Conservation (phyloP, 805 yeast genomes). For the Metschnikowia orientalis region DNA sequence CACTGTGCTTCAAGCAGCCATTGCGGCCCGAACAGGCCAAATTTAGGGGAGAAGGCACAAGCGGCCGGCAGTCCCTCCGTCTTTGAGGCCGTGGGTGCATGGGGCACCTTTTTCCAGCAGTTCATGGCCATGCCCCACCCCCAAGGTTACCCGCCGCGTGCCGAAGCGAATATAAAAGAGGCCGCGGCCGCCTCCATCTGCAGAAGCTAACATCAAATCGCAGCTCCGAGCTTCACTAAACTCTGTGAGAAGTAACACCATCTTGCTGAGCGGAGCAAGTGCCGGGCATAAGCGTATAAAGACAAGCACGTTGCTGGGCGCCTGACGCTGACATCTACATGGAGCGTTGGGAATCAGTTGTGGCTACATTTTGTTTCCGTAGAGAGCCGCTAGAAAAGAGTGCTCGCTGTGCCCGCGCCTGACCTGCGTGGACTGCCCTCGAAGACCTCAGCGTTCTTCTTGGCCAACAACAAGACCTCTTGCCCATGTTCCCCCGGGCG, state of each 20-base stretch:
- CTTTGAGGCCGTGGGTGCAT: too few relatives aligned
- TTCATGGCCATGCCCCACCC: neutral
- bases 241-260: slow-evolving; percentile 7
- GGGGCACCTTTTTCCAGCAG: neutral
- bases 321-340: slow-evolving; percentile 21
- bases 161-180: slow-evolving; percentile 3
- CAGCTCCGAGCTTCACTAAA: slow-evolving; percentile 19
- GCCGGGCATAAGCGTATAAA: slow-evolving; percentile 20
- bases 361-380: slow-evolving; percentile 19
- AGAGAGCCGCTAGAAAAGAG: neutral
- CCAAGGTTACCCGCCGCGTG: slow-evolving; percentile 12
- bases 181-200: neutral
- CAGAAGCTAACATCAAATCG: slow-evolving; percentile 14
- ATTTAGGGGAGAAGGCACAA: too few relatives aligned
- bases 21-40: too few relatives aligned
- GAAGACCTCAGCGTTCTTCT: too few relatives aligned
- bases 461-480: too few relatives aligned
- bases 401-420: too few relatives aligned
- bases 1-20: too few relatives aligned
- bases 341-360: slow-evolving; percentile 24
- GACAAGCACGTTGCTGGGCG: slow-evolving; percentile 24
- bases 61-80: too few relatives aligned
- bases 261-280: slow-evolving; percentile 14
- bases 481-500: too few relatives aligned
- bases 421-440: too few relatives aligned